Percentiles rank a stretch among this genome's conserved stretches.
These are phyloP conservation scores for Tricladium varicosporioides DNA, from an alignment of 2,329 filamentous ascomycete species.

Conservation along the genomic window DNA sequence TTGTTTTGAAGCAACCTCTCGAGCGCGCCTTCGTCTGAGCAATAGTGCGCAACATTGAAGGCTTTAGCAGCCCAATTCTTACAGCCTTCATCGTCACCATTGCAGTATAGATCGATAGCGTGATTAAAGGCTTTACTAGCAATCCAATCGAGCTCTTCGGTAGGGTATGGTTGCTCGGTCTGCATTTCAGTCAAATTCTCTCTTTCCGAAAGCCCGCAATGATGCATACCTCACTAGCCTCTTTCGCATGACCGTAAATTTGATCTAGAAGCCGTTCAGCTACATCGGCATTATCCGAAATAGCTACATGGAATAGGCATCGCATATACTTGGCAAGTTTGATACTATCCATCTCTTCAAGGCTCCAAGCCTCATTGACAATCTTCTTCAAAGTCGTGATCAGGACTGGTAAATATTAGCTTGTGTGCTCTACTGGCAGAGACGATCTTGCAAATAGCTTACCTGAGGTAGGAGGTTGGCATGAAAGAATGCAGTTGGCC, in stretches of 20 bases:
- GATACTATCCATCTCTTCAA: slow-evolving; percentile 52
- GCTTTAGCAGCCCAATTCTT: slow-evolving; percentile 40
- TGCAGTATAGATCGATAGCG: slow-evolving; percentile 62
- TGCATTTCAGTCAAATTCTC: slow-evolving; percentile 29
- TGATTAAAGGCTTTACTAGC: slow-evolving; percentile 68
- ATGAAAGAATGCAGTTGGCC: slow-evolving; percentile 62
- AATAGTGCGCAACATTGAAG: slow-evolving; percentile 32
- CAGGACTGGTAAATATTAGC: slow-evolving; percentile 26
- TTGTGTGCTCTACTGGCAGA: slow-evolving; percentile 44
- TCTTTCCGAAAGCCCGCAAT: background rate
- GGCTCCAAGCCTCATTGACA: slow-evolving; percentile 63
- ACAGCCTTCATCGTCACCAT: slow-evolving; percentile 52
- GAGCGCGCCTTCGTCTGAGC: slow-evolving; percentile 29
- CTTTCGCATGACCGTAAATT: slow-evolving; percentile 51
- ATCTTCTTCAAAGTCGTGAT: slow-evolving; percentile 58
- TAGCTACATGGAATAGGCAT: slow-evolving; percentile 68
- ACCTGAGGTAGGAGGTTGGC: slow-evolving; percentile 51
- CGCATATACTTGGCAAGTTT: slow-evolving; percentile 75
- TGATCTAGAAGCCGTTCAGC: slow-evolving; percentile 64
- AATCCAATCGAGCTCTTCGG: slow-evolving; percentile 74
- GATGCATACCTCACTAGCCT: slow-evolving; percentile 42
- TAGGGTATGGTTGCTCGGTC: slow-evolving; percentile 54
- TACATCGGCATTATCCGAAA: slow-evolving; percentile 50
- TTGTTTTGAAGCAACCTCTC: slow-evolving; percentile 29
- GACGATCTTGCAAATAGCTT: slow-evolving; percentile 14